Base-by-base conservation (phyloP, 2,329 filamentous ascomycete genomes). In the Exophiala sp. region DNA sequence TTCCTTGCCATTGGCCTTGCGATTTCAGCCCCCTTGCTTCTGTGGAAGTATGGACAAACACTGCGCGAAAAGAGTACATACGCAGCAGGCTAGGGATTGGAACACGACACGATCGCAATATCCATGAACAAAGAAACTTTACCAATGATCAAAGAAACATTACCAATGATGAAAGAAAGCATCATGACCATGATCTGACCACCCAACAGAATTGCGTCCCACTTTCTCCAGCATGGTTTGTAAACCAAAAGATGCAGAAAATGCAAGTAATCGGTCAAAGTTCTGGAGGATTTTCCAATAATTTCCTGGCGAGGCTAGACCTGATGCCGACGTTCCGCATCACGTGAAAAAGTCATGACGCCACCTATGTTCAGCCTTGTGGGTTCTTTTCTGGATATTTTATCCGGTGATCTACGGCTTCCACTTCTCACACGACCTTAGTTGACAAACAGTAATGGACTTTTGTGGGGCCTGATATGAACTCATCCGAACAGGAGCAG, bases 11-110 rank as follows among this genome's bases (percentile, higher is more conserved):
- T 75, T 38, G 68, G 36, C 1, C 55, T 75, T 24, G 73, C 72
- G 0, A 54, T 78, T 18, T 75, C 77, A 2, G 77, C 76, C 18
- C 78, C 78, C 11, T 65, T 80, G 2, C 63, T 80, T 52, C 59
- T 82, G 50, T 81, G 77, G 78, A 73, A 65, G 43, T 80, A 68
- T 66, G 78, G 79, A 0, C 71, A 72, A 64, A 62, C 42, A 45
- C 55, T 82, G 64, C 68, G 78, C 59, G 70, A 60, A 54, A 72
- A 66, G 65, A 79, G 76, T 65, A 68, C 72, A 18, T 81, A 73
- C 65, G 78, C 77, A 35, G 75, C 76, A 43, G 73, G 73, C 3
- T 58, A 32, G 51, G 35, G 14, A 2, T 2, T 6, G 10, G 39
- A 24, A 24, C 3, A 24, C 21, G n/a, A 39, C 36, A 39, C 36